Conservation (phyloP, 345 rosid species). For the Mallotus nudiflorus region DNA sequence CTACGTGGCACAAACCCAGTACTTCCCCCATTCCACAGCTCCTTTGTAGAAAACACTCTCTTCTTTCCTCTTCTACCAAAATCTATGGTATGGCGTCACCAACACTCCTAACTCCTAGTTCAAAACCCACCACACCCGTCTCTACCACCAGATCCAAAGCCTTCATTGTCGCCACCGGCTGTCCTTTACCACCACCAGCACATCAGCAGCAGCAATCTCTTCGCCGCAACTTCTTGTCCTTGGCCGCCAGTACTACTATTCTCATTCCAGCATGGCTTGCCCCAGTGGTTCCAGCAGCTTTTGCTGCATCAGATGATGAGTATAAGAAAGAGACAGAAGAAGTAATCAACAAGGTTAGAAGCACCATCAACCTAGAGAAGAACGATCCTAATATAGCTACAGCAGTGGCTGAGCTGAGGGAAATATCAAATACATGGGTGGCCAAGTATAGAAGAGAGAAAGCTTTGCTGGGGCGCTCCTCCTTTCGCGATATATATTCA, state of each 20-base stretch:
- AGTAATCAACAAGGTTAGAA: conserved; percentile 74
- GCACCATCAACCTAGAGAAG: conserved; percentile 66
- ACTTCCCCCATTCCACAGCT: conserved; percentile 14
- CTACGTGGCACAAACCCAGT: conserved; percentile 64
- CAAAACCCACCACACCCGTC: conserved; percentile 42
- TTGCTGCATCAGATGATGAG: conserved; percentile 61
- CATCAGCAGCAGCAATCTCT: conserved; percentile 19
- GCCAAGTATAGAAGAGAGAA: conserved; percentile 81
- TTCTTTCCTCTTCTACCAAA: not conserved
- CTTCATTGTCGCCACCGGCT: conserved; percentile 1
- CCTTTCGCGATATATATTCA: conserved; percentile 83
- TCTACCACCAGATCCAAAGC: conserved; percentile 27
- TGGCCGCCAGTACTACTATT: conserved; percentile 27
- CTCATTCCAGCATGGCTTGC: conserved; percentile 26
- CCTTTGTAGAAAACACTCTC: not conserved
- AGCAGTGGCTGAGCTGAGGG: conserved; percentile 77
- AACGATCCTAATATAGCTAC: conserved; percentile 75
- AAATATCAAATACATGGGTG: conserved; percentile 83
- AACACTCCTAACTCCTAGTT: conserved; percentile 54
- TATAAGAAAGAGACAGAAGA: conserved; percentile 75
- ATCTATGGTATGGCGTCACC: conserved; percentile 74
- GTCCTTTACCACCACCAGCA: not conserved
- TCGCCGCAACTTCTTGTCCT: conserved; percentile 63
- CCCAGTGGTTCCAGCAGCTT: conserved; percentile 48
- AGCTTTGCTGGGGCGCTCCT: conserved; percentile 69